Conservation (phyloP, 768 basidiomycete species). For the Amanita polypyramis region DNA sequence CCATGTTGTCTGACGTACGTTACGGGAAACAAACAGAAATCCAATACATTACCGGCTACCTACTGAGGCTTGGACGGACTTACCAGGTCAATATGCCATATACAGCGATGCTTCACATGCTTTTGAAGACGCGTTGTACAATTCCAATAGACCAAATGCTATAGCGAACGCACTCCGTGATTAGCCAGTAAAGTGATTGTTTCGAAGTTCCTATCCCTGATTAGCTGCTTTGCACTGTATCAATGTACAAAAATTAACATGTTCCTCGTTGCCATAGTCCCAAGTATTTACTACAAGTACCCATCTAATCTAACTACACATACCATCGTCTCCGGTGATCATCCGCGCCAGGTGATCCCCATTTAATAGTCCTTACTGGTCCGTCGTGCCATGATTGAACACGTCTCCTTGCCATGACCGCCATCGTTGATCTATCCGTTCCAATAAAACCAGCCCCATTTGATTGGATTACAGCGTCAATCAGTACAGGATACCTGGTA, state of each 20-base stretch:
- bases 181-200: no score
- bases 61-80: conserved; percentile 48
- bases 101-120: conserved; percentile 40
- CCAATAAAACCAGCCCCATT: conserved; percentile 60
- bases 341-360: conserved; percentile 48
- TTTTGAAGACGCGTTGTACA: conserved; percentile 47
- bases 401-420: conserved; percentile 51
- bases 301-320: not conserved
- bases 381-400: conserved; percentile 60
- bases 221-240: no score
- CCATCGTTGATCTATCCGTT: conserved; percentile 64
- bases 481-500: conserved; percentile 58
- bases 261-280: no score
- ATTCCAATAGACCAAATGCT: conserved; percentile 45
- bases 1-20: conserved; percentile 69
- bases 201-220: no score
- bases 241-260: no score
- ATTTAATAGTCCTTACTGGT: conserved; percentile 38
- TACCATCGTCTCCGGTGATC: conserved; percentile 29
- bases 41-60: conserved; percentile 74
- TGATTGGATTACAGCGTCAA: conserved; percentile 67
- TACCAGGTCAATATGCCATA: conserved; percentile 50
- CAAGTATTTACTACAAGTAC: not conserved
- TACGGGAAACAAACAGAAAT: conserved; percentile 63
- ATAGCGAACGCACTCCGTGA: no score